These are phyloP conservation scores for Vitellaria paradoxa DNA, from an alignment of 179 eudicot species.

Conservation along the genomic window DNA sequence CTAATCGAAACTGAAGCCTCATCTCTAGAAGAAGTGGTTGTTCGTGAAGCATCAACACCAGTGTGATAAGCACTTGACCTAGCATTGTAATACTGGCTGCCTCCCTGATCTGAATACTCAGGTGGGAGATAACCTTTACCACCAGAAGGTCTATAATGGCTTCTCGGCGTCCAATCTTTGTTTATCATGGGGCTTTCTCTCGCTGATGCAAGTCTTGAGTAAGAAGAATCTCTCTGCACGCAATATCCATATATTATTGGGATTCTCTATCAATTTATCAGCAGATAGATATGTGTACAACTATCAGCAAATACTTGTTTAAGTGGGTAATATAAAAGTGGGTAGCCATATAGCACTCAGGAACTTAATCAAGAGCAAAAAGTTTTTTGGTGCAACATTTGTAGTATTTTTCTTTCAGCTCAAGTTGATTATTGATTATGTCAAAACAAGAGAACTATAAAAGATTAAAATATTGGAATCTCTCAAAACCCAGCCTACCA, in stretches of 20 bases:
- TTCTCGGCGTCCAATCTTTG: slow-evolving; percentile 82
- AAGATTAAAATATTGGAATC: not conserved
- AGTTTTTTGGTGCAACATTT: not conserved
- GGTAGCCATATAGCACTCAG: not conserved
- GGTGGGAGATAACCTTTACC: slow-evolving; percentile 49
- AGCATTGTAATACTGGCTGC: slow-evolving; percentile 34
- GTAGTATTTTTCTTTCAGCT: not conserved
- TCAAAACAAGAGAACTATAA: not conserved
- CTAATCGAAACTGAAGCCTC: slow-evolving; percentile 82
- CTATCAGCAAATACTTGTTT: not conserved
- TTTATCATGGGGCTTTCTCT: slow-evolving; percentile 78
- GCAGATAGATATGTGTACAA: not conserved
- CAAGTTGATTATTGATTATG: not conserved
- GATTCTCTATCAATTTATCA: not conserved
- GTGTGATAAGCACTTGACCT: slow-evolving; percentile 48
- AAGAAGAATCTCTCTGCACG: slow-evolving; percentile 77
- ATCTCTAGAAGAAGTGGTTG: slow-evolving; percentile 85
- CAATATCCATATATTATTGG: not conserved
- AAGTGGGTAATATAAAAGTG: not conserved
- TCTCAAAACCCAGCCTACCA: not conserved
- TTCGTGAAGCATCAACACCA: slow-evolving; percentile 79
- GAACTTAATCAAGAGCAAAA: not conserved
- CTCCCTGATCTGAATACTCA: slow-evolving; percentile 51
- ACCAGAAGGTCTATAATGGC: slow-evolving; percentile 58
- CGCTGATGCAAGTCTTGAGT: slow-evolving; percentile 72